Evolutionary conservation across 148 eudicot species (phyloP), one percentile per base, ranked within the genome.

Genomic region (Heliosperma pusillum): DNA sequence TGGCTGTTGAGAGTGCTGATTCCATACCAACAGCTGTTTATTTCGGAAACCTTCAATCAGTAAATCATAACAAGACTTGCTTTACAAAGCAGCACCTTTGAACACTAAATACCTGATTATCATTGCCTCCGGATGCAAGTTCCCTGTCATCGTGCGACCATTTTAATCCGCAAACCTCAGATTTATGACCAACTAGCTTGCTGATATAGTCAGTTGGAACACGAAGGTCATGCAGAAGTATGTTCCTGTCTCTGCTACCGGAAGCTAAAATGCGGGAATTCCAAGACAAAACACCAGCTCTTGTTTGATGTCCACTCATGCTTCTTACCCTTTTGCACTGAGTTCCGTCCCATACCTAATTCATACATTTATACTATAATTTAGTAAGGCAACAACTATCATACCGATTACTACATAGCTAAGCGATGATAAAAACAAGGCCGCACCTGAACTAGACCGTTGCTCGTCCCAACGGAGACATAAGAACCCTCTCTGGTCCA

Each of bases 121-220:
- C 99, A 71, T 95, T 95, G 73, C 99, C 99, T 26, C 99, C 99
- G 12, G 99, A 95, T 40, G 99, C 99, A 68, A 95, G 97, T 77
- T 95, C 99, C 53, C 99, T 83, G 72, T 95, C 99, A 79, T 95
- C 99, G 73, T 89, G 97, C 74, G 99, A 95, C 99, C 99, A 92
- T 79, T 95, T 95, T n/a, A 95, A 77, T 50, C 99, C 99, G 70
- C 97, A 95, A 17, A 95, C 98, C 97, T 95, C 99, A 11, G 99
- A 95, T 83, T 90, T 95, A 79, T 95, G 99, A 50, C 99, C 99
- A 69, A 85, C 89, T 45, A 92, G 93, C 82, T 95, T 95, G 89
- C 89, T 90, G 13, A 95, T 79, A 26, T 82, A 95, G 82, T 95
- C 99, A 60, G 62, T 88, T 1, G 93, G 72, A 63, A 95, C 99